Base-by-base conservation (phyloP, 257 asterid genomes). In the Vinca minor region DNA sequence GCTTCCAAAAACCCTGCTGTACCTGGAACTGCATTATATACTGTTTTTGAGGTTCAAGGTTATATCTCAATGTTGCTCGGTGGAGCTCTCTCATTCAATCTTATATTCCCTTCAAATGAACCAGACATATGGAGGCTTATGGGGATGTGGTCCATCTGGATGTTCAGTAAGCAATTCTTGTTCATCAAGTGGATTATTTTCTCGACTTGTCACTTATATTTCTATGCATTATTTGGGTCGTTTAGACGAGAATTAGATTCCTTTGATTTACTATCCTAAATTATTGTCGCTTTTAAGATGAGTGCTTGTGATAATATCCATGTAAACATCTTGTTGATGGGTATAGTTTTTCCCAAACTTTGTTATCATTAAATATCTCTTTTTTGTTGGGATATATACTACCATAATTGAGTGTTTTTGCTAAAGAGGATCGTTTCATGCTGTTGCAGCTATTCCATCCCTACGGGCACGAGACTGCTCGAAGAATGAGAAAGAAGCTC, bases 121-220 rank as follows among this genome's bases (percentile, higher is more conserved):
- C 98, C 98, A 0, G 98, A 92, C 65, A 42, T 92, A 64, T 92
- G 98, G 98, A 87, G 96, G 73, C 82, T 92, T 35, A 89, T 89
- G 95, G 93, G 98, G 63, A 92, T 89, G 96, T 87, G 95, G 95
- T 92, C 98, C 79, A 85, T 89, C 64, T 92, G 98, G 98, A 89
- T 92, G 98, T 92, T 92, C 84, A 92, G 98, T 92, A 84, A 87
- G 96, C 66, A 66, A 45, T 9, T 14, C 26, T 39, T n/a, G 9
- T 53, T n/a, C 53, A 36, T 29, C 39, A 11, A 34, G 21, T 38
- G 14, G 31, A 15, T 6, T 52, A 38, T 26, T 6, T 53, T 25
- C 18, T 52, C 28, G n/a, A 42, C 44, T 42, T 42, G 47, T 42
- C 4, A 42, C 17, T 21, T 9, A 1, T 38, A 38, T 35, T 34